Evolutionary conservation across 306 rosid genomes (phyloP).

Genomic region (Crotalaria pallida): DNA sequence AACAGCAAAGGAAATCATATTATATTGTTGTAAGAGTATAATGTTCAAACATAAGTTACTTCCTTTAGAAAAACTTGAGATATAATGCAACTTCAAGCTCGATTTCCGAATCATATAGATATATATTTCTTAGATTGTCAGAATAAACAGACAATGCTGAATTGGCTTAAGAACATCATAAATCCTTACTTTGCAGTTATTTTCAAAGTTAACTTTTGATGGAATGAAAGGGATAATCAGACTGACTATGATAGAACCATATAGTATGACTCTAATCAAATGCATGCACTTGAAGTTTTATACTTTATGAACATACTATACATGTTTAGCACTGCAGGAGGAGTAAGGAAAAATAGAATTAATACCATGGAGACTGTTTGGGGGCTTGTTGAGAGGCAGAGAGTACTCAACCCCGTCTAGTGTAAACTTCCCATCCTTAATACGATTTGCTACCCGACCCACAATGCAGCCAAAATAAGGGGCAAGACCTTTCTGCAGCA

Average conservation of each 20-base stretch:
- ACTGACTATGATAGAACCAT: background rate
- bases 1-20: background rate
- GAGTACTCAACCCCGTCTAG: constrained; percentile 63
- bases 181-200: background rate
- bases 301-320: background rate
- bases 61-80: background rate
- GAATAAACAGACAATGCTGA: background rate
- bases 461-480: constrained; percentile 94
- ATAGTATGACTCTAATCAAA: background rate
- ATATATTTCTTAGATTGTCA: background rate
- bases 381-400: constrained; percentile 77
- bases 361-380: constrained; percentile 95
- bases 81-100: background rate
- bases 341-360: background rate
- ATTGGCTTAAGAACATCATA: background rate
- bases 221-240: background rate
- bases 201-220: background rate
- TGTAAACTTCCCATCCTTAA: constrained; percentile 81
- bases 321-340: background rate
- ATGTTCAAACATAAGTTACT: background rate
- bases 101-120: constrained; percentile 7
- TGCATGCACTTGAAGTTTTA: background rate
- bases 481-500: constrained; percentile 63
- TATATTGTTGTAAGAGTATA: background rate
- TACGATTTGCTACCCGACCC: constrained; percentile 90